Evolutionary conservation across 1,284 basidiomycete genomes (phyloP), one percentile per base, ranked within the genome.

Genomic region (Exobasidium cylindrosporum): DNA sequence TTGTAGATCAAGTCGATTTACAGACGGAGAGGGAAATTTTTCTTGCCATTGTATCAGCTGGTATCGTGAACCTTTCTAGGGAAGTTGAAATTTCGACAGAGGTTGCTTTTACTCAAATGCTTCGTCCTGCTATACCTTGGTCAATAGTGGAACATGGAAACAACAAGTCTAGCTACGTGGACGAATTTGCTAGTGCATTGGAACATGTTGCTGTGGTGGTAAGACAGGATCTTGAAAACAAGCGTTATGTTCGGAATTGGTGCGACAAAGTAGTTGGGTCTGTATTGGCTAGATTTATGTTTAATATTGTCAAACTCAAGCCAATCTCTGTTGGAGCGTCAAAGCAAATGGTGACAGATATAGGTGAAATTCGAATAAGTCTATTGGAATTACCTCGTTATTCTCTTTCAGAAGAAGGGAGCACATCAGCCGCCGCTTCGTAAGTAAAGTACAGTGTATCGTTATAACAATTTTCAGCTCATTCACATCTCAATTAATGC

Each of bases 11-110:
- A 59, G 83, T 98, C 44, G 88, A 88, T 1, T 86, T 98, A 54
- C 90, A 94, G 69, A 82, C 85, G 0, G 93, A 98, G 78, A 85
- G 89, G 54, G 92, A 97, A 62, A 82, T 89, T 10, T 98, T 98
- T 81, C 56, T 60, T 40, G 66, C 68, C 7, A 57, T 77, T 26
- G 63, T 75, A 1, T 63, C 77, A 29, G 67, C 67, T 17, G 67
- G 69, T 6, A 65, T 79, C 0, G 67, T 70, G 54, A 63, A 62
- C 32, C 63, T 79, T 28, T 63, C 69, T 5, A 59, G 74, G 24
- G 70, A 69, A 53, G 56, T 76, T 10, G 69, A 74, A 57, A 21
- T 64, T 46, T 64, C 68, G 44, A 62, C 70, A n/a, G 77, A 77
- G 50, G 64, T 67, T 3, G 68, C 73, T 23, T 77, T 75, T 69